A percentile compares a stretch with the other conserved stretches of the same genome.
phyloP scores from a whole-genome alignment of 306 rosid genomes.

The Glycyrrhiza uralensis region DNA sequence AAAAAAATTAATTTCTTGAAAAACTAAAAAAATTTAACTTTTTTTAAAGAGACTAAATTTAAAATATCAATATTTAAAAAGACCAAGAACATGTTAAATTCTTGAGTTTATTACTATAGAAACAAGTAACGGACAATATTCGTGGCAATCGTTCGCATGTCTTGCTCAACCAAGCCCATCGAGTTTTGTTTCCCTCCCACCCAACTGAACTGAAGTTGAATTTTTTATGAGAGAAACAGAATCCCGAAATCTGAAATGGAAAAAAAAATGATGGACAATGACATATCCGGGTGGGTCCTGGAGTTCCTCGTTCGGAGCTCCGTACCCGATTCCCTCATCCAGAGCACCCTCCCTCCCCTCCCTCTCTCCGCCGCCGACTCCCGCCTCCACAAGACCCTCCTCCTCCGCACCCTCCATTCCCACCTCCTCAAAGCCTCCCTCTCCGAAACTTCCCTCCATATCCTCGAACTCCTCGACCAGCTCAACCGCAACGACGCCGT shows the following conservation, averaged over 20 bases:
- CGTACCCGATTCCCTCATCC: slow-evolving; percentile 33
- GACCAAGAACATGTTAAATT: too few species aligned
- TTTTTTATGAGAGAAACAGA: neutral
- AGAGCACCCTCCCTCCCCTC: slow-evolving; percentile 28
- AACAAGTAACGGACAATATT: too few species aligned
- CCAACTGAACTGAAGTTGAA: too few species aligned
- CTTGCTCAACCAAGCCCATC: neutral
- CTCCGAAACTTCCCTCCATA: slow-evolving; percentile 43
- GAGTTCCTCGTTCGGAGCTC: slow-evolving; percentile 60
- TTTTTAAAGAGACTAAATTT: too few species aligned
- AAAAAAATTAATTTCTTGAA: too few species aligned
- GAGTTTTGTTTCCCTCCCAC: neutral
- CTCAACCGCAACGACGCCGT: slow-evolving; percentile 31
- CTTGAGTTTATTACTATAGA: too few species aligned
- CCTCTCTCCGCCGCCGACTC: slow-evolving; percentile 45
- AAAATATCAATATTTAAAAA: too few species aligned
- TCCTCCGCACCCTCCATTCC: slow-evolving; percentile 56
- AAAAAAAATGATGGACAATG: slow-evolving; percentile 38
- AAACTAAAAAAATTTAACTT: too few species aligned
- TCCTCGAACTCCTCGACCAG: slow-evolving; percentile 49
- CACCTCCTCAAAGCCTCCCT: slow-evolving; percentile 36
- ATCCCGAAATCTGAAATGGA: neutral
- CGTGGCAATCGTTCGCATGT: too few species aligned
- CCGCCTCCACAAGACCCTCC: slow-evolving; percentile 55
- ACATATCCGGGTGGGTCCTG: slow-evolving; percentile 52